Conservation (phyloP, 2,329 filamentous ascomycete species). For the Penicillium sp. region DNA sequence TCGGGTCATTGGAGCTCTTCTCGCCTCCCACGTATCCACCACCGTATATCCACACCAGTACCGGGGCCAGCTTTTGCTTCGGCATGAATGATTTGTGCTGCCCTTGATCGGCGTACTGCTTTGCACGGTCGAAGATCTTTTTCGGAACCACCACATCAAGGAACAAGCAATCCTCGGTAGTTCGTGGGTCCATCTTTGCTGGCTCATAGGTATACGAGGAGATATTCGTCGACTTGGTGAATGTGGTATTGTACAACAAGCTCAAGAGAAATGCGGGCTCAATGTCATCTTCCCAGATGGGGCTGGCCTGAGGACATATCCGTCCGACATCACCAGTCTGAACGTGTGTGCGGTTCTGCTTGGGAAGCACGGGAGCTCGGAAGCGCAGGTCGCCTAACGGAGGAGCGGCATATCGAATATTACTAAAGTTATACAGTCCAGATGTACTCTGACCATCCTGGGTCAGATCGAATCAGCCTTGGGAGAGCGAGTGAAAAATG, state of each 20-base stretch:
- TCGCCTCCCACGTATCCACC: slow-evolving; percentile 50
- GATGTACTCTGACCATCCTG: slow-evolving; percentile 29
- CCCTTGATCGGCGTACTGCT: slow-evolving; percentile 16
- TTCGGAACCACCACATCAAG: slow-evolving; percentile 43
- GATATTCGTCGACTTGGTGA: slow-evolving; percentile 28
- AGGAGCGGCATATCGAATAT: slow-evolving; percentile 61
- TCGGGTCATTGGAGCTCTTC: slow-evolving; percentile 43
- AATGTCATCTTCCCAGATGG: slow-evolving; percentile 48
- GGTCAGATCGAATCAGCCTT: background rate
- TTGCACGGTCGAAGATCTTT: slow-evolving; percentile 35
- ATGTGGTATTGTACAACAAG: slow-evolving; percentile 16
- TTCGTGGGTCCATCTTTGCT: slow-evolving; percentile 27
- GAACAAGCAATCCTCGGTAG: slow-evolving; percentile 45
- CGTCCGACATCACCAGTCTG: slow-evolving; percentile 50
- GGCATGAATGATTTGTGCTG: slow-evolving; percentile 17
- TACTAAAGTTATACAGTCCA: slow-evolving; percentile 59
- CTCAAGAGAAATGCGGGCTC: slow-evolving; percentile 26
- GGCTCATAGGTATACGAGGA: slow-evolving; percentile 28
- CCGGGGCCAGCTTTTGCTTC: slow-evolving; percentile 33
- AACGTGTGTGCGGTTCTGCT: slow-evolving; percentile 49
- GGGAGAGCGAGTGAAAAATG: background rate
- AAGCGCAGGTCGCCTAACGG: slow-evolving; percentile 58
- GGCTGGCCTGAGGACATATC: slow-evolving; percentile 51
- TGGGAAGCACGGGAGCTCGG: slow-evolving; percentile 50
- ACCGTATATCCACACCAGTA: slow-evolving; percentile 53